Conservation (phyloP, 169 alveolate genomes). For the Plasmodium coatneyi region DNA sequence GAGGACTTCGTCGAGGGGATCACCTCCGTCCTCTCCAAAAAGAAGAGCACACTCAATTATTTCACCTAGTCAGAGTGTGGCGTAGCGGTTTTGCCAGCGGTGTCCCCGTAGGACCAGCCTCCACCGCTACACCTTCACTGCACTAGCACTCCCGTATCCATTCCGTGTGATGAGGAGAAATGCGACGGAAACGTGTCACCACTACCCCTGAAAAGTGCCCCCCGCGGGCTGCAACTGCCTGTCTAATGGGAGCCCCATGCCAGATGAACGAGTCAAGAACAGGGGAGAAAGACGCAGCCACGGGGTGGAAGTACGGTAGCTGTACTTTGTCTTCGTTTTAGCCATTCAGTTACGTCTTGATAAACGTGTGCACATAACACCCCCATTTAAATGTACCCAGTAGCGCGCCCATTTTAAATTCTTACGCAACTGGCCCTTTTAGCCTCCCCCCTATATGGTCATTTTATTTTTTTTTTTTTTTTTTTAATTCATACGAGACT, state of each 20-base stretch:
- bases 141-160: no score
- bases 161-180: background rate
- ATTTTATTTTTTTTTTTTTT: no score
- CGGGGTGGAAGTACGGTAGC: background rate
- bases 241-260: background rate
- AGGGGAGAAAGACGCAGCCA: background rate
- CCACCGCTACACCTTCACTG: background rate
- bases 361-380: background rate
- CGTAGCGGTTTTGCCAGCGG: background rate
- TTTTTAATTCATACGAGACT: background rate
- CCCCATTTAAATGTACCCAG: background rate
- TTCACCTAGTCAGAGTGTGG: slow-evolving; percentile 86
- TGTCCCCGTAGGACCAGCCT: background rate
- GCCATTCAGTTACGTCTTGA: background rate
- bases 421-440: background rate
- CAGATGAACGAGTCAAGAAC: background rate
- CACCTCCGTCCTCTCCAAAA: slow-evolving; percentile 97
- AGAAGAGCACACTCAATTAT: slow-evolving; percentile 97
- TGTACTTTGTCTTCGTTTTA: background rate
- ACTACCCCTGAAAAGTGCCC: background rate
- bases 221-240: background rate
- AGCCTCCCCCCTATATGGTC: background rate
- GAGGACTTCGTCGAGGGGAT: slow-evolving; percentile 99
- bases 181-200: background rate
- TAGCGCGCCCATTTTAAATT: background rate